Base-by-base conservation (phyloP, 805 yeast genomes). In the Monosporozyma solicola region DNA sequence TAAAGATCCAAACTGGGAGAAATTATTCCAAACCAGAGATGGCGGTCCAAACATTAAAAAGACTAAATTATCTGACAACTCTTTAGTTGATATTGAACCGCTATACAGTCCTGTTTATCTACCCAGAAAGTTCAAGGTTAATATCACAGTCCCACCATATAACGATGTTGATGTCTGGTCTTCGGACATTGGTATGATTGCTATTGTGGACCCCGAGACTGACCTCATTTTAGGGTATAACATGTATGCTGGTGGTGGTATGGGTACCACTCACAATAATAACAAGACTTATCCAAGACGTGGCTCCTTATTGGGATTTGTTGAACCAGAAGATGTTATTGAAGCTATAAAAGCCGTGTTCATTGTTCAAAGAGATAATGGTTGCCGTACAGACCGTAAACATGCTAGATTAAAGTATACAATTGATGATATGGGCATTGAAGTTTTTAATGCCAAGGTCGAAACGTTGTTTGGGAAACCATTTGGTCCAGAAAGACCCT, bases 331-430 rank as follows among this genome's bases (percentile, higher is more conserved):
- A 50, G 80, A 89, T 68, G 77, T 88, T 49, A 83, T 81, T 56
- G 71, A 78, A 50, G 96, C 85, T 22, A 87, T 96, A 70, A 97
- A 92, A 71, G 87, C 87, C 75, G 79, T 92, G 60, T 85, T 92
- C 94, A 74, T 90, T 59, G 91, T 92, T 43, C 98, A 92, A 77
- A 83, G 97, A 71, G 98, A 92, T 69, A 72, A 79, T 65, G 98
- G 98, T 74, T 96, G 91, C 72, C 86, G 98, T 75, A 80, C 82
- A 66, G 90, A 92, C 77, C 87, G 98, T 79, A 92, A 92, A 73
- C 97, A 92, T 66, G 98, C 98, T 46, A 85, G 98, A 74, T 82
- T 92, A 74, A 92, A 92, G 84, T 92, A 92, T 72, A 92, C 98
- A 33, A 82, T 92, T 63, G 98, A 92, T 73, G 95, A 88, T 64